Base-by-base conservation (phyloP, 2,329 filamentous ascomycete genomes). In the Fonsecaea pedrosoi region DNA sequence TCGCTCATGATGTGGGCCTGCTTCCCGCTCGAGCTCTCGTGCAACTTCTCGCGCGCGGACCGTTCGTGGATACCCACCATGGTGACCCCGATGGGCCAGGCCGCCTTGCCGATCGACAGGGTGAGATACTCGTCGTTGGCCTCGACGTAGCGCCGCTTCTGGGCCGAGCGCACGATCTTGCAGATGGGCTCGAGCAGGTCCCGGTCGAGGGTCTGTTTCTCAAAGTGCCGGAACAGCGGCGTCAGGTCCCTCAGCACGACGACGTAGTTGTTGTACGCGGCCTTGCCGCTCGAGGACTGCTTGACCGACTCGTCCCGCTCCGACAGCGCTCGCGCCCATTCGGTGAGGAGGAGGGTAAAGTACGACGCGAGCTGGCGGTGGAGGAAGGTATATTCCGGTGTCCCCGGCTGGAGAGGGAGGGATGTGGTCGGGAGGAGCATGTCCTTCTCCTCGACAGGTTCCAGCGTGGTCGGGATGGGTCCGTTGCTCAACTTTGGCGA, bases 1-100 rank as follows among this genome's bases (percentile, higher is more conserved):
- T 98, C 95, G 65, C 93, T 94, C 89, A 99, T 93, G 74, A 98
- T 97, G 78, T 99, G 94, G 3, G 94, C 95, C 75, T 93, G 90
- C 75, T 90, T 88, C 66, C 89, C 90, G 55, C 55, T 37, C 71
- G 87, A 86, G 70, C 87, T 85, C 77, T 95, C 88, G 77, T 98
- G 94, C 67, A 99, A 82, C 81, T 99, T 99, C 81, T 99, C 95
- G 70, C 95, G 87, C 21, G 95, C 94, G 72, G 91, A 95, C 76
- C 95, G 89, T 83, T 98, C 95, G 86, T 99, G 95, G 74, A 99
- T 99, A 84, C 95, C 95, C 75, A 99, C 95, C 95, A 98, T 99
- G 78, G 95, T 99, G 45, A 99, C 95, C 80, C 95, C 95, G 75
- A 99, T 99, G 30, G 95, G 95, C 95, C 95, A 99, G 15, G 95